Base-by-base conservation (phyloP, 768 basidiomycete species). In the Trichaptum fuscoviolaceum region DNA sequence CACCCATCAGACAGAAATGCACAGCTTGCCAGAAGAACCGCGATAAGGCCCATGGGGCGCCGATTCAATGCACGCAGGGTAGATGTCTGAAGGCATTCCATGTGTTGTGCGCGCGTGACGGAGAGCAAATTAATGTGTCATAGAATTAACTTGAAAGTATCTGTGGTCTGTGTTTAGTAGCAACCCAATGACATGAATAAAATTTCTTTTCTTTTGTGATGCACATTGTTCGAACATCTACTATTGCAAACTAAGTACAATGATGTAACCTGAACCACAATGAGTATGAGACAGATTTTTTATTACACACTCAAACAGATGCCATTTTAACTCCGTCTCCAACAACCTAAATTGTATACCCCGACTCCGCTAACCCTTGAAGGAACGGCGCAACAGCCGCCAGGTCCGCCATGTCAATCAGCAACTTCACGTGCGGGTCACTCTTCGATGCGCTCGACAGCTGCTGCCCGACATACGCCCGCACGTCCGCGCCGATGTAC, bases 1-100 rank as follows among this genome's bases (percentile, higher is more conserved):
- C 26, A 42, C 24, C 10, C 30, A 35, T 61, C 63, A n/a, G 59
- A 1, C 66, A 98, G 95, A 97, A 96, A 90, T 99, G 96, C 75
- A 84, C 88, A 7, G 85, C 88, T 0, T 98, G 96, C 74, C 81
- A 83, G n/a, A 93, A 88, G 75, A 83, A 78, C 58, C 82, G 83
- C 35, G 75, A 80, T 12, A 92, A 89, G 71, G 80, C 78, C 0
- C 93, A 92, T 68, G 93, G 90, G 20, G 92, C 90, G 0, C 90
- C 90, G 26, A 88, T 97, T 26, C 96, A 98, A 73, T 98, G 96
- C n/a, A n/a, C n/a, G n/a, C n/a, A n/a, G n/a, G n/a, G n/a, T n/a
- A n/a, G n/a, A n/a, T n/a, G n/a, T n/a, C n/a, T n/a, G n/a, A n/a
- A n/a, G n/a, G n/a, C n/a, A n/a, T 97, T 94, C 78, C 96, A 99